Evolutionary conservation across 805 yeast genomes (phyloP).

Genomic region (Yamadazyma scolyti): DNA sequence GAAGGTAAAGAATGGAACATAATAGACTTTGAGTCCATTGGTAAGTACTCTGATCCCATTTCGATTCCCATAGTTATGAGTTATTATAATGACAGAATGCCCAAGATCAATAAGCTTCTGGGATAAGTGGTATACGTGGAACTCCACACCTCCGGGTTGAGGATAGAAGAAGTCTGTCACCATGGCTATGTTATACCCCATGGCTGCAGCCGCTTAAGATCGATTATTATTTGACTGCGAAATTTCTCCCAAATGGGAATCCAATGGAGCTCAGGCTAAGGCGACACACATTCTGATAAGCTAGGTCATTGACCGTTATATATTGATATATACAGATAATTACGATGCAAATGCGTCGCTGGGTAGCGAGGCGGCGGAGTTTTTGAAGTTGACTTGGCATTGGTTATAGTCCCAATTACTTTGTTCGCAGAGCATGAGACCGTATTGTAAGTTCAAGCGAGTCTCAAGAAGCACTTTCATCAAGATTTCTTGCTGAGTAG

Average conservation of each 20-base stretch:
- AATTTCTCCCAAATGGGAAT: no score
- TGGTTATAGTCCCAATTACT: constrained; percentile 76
- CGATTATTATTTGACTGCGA: no score
- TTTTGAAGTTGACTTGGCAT: constrained; percentile 68
- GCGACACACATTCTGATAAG: no score
- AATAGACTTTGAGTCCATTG: constrained; percentile 90
- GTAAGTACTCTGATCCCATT: constrained; percentile 79
- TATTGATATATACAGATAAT: constrained; percentile 1
- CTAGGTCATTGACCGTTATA: no score
- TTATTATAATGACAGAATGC: constrained; percentile 79
- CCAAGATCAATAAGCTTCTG: constrained; percentile 77
- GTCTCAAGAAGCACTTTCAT: constrained; percentile 68
- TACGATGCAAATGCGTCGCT: constrained; percentile 31
- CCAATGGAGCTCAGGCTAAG: no score
- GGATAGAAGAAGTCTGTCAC: constrained; percentile 97
- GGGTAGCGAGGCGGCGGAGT: constrained; percentile 52
- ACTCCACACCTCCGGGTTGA: constrained; percentile 97
- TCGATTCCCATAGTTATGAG: constrained; percentile 84
- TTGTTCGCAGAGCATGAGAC: constrained; percentile 80
- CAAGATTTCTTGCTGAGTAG: constrained; percentile 60
- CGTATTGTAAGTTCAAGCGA: constrained; percentile 71
- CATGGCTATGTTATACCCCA: constrained; percentile 46
- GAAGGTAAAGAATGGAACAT: constrained; percentile 78
- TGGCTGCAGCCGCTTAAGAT: no score
- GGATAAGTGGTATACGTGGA: constrained; percentile 88